Percentiles rank a stretch among this genome's conserved stretches.
phyloP scores from a whole-genome alignment of 2,329 filamentous ascomycete species.

The Fusarium subglutinans region DNA sequence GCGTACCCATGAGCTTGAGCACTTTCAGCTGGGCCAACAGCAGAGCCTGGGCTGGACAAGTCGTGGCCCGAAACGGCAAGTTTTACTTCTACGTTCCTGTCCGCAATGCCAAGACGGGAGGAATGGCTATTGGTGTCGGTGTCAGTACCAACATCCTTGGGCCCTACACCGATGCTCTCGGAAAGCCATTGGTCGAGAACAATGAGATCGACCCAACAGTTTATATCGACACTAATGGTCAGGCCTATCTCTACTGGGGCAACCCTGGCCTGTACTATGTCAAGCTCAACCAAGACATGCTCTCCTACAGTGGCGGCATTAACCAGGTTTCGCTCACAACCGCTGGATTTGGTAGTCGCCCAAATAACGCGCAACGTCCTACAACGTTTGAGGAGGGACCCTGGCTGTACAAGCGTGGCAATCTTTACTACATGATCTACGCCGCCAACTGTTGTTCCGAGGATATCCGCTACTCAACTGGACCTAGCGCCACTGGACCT shows the following conservation, averaged over 20 bases:
- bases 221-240: constrained; percentile 48
- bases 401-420: constrained; percentile 49
- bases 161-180: constrained; percentile 48
- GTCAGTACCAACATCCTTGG: constrained; percentile 48
- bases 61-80: constrained; percentile 46
- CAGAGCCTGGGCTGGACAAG: constrained; percentile 50
- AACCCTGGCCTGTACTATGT: constrained; percentile 48
- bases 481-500: not conserved
- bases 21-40: constrained; percentile 50
- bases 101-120: constrained; percentile 40
- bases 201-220: constrained; percentile 50
- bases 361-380: not conserved
- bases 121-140: constrained; percentile 52
- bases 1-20: constrained; percentile 40
- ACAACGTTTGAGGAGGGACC: constrained; percentile 52
- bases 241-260: constrained; percentile 51
- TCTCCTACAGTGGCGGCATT: constrained; percentile 12
- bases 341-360: not conserved
- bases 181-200: constrained; percentile 50
- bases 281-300: constrained; percentile 50
- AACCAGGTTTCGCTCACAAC: not conserved
- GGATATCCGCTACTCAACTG: constrained; percentile 13
- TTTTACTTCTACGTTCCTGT: constrained; percentile 52
- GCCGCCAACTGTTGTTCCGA: constrained; percentile 45
- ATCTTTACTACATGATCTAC: constrained; percentile 52